Base-by-base conservation (phyloP, 805 yeast species). In the Yueomyces sinensis region DNA sequence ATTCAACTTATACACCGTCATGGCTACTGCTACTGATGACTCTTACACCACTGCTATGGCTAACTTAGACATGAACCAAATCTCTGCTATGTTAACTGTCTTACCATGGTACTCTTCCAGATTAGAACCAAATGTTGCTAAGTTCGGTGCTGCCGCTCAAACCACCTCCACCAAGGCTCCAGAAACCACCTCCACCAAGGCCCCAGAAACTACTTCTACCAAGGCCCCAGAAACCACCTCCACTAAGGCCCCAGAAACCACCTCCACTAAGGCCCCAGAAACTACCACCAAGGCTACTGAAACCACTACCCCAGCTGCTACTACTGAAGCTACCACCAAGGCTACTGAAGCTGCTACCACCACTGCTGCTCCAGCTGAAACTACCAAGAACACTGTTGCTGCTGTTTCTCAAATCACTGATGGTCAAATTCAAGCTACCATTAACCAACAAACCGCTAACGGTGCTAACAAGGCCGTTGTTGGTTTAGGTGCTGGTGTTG, bases 31-130 rank as follows among this genome's bases (percentile, higher is more conserved):
- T 14, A 29, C 57, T 14, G 58, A 56, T 35, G 49, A 47, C 17
- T 40, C 51, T 5, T 56, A 49, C 45, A 56, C 62, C 36, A 42
- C 56, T 15, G 40, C 49, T 33, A 47, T 40, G 37, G 14, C 38
- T n/a, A 35, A 38, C 30, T 40, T 56, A 29, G 52, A 54, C 36
- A 37, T 47, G 36, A 24, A 35, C 34, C 43, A 45, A 20, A 52
- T 56, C 23, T 43, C 49, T 7, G 27, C 52, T 5, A 45, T 52
- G 42, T 41, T 56, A 18, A 52, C 59, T n/a, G 59, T 48, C 20
- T 39, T 55, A 28, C 59, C 62, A 42, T 58, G 63, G 63, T 59
- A 52, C 41, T 46, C 54, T 13, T 35, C 46, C 27, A 52, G 58
- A 41, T 28, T 55, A n/a, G 41, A 38, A 27, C 42, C 52, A 13